Base-by-base conservation (phyloP, 2,329 filamentous ascomycete genomes). In the Cordyceps pruinosa region DNA sequence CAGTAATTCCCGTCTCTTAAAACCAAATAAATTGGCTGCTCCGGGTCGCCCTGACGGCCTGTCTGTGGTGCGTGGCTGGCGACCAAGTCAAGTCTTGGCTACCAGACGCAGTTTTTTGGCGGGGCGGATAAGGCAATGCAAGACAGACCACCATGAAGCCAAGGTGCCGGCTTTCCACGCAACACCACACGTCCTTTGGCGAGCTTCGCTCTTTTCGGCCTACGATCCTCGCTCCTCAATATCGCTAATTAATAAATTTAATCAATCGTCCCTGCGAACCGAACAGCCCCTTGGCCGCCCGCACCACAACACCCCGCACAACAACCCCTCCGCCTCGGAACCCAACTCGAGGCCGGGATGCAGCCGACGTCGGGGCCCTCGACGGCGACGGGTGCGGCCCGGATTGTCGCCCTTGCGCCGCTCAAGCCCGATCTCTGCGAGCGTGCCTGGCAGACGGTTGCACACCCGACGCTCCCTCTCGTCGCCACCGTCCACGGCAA, bases 401-500 rank as follows among this genome's bases (percentile, higher is more conserved):
- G 62, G 52, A 70, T 84, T 64, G 65, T 68, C 54, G 73, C 79
- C 23, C 74, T 85, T 15, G 69, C 75, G 4, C 69, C 77, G 41
- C 75, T 85, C 66, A 75, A 76, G 51, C 82, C 79, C 35, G 77
- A 83, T 63, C 77, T 87, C 46, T 78, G 80, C 66, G 79, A 85
- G 63, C 89, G 94, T 64, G 87, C 90, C 66, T 99, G 94, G 94
- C 84, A 85, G 61, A 90, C 89, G 21, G 77, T 86, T 58, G 89
- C 92, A 1, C 94, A 99, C 68, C 91, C 93, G 2, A 87, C 85
- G 28, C 85, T 94, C 21, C 93, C 94, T 4, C 82, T 97, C 59
- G 78, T 97, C 65, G 94, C 93, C 58, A 97, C 93, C 19, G 87
- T 90, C 60, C 90, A 92, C 73, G 85, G 89, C 58, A 96, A 94